Conservation (phyloP, 176 grass and related monocot genomes). For the Oryza meyeriana region DNA sequence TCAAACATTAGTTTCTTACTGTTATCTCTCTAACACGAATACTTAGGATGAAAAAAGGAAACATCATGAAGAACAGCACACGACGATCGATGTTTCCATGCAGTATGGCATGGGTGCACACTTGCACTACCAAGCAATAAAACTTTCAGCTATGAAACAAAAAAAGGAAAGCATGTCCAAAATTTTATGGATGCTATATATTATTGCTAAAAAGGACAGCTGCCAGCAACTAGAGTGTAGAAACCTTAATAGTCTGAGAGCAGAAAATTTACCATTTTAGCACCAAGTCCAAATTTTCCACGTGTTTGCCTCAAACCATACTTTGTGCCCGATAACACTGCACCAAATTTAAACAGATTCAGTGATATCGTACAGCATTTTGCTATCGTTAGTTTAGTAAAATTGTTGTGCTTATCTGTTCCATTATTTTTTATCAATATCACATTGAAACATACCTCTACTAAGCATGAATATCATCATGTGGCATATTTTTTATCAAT, state of each 20-base stretch:
- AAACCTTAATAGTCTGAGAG: neutral
- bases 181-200: neutral
- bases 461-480: constrained; percentile 99
- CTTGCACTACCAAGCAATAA: constrained; percentile 24
- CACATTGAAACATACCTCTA: constrained; percentile 56
- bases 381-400: neutral
- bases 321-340: constrained; percentile 95
- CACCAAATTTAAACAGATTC: constrained; percentile 35
- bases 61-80: neutral
- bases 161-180: neutral
- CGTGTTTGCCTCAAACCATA: constrained; percentile 99
- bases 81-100: constrained; percentile 9
- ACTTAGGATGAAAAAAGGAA: constrained; percentile 2
- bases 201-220: neutral
- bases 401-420: neutral
- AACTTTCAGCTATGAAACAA: constrained; percentile 5
- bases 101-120: constrained; percentile 1
- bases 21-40: constrained; percentile 19
- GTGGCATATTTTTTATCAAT: no score
- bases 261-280: constrained; percentile 76
- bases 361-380: constrained; percentile 11
- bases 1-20: neutral
- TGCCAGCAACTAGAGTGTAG: neutral
- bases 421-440: neutral
- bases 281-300: constrained; percentile 97